Base-by-base conservation (phyloP, 2,329 filamentous ascomycete genomes). In the Tolypocladium pustulatum region DNA sequence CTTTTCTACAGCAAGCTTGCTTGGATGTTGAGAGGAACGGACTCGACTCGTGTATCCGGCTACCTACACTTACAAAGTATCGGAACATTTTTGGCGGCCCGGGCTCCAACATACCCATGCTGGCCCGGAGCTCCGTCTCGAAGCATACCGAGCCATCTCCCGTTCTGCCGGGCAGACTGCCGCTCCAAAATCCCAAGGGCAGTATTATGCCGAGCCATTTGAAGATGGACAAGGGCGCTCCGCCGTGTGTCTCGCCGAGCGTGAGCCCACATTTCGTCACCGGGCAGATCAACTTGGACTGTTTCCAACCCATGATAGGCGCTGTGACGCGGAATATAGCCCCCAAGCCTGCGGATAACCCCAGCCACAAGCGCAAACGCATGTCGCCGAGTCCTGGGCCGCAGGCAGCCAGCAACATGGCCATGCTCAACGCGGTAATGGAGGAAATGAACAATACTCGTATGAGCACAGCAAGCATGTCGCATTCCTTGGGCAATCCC, bases 1-100 rank as follows among this genome's bases (percentile, higher is more conserved):
- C 89, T 0, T 96, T 96, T 69, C 76, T 96, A n/a, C 85, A 88
- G 13, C 92, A 97, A 68, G 76, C 93, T 0, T 83, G 91, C 59
- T 79, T 92, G n/a, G 92, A 97, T 65, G 82, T 96, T 10, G 84
- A 91, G 40, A 69, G 70, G 37, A 80, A 78, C 60, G 73, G 71
- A 1, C 67, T 82, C 32, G 62, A 67, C 3, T 61, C 68, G 4
- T 65, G 68, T 13, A 69, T 77, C 12, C 67, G 64, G 10, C 62
- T 78, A n/a, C 72, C 76, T 1, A 65, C 62, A 3, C 62, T 78
- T 17, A 65, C 66, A 17, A 69, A 68, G 41, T 69, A 74, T 52
- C 68, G 67, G 15, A 61, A 68, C 51, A 60, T 68, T 3, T 69
- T 70, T 46, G 66, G 66, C 4, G 63, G 63, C 10, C 61, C 66